Evolutionary conservation across 1,284 basidiomycete species (phyloP), one percentile per base, ranked within the genome.

Genomic region (Fomitopsis palustris): DNA sequence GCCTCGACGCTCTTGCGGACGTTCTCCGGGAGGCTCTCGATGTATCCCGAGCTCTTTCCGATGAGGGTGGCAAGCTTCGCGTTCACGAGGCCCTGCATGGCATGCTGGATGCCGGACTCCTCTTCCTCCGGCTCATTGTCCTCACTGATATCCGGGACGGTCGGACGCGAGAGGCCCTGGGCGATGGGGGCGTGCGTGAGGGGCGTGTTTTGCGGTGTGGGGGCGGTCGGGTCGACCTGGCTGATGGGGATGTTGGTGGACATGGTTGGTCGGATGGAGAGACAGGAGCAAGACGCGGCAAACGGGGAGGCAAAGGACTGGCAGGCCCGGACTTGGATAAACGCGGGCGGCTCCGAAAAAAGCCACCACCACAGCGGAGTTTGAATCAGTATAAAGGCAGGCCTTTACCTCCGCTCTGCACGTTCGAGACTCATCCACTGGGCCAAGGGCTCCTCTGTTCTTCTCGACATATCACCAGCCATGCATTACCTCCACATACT

Each of bases 1-100:
- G 89, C 96, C 77, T 96, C 92, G 70, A 98, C 80, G 69, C 88
- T 91, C 72, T 88, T 82, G 77, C 92, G 93, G 68, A 96, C 86
- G 58, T 90, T 86, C 52, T 81, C 76, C 14, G 96, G 93, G 51
- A 98, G 85, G 69, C 81, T 84, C 80, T 98, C 94, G 74, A 95
- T 81, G 76, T 94, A 94, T 39, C 92, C 93, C 10, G 90, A 93
- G 65, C 89, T 90, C 69, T 85, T 84, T 62, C 92, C 92, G 65
- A 93, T 78, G 47, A 95, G 82, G 65, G 77, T 77, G 51, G 80
- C 81, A 57, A 95, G 84, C 70, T 81, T 83, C 64, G 79, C 80
- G 65, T 88, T 86, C 19, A 88, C 86, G 58, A 90, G 74, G 61
- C 76, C 84, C 60, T 78, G 77, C 79, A 80, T 84, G 61, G 83